These are phyloP conservation scores for Podaxis sp. DNA, from an alignment of 768 basidiomycete genomes.

Conservation along the genomic window DNA sequence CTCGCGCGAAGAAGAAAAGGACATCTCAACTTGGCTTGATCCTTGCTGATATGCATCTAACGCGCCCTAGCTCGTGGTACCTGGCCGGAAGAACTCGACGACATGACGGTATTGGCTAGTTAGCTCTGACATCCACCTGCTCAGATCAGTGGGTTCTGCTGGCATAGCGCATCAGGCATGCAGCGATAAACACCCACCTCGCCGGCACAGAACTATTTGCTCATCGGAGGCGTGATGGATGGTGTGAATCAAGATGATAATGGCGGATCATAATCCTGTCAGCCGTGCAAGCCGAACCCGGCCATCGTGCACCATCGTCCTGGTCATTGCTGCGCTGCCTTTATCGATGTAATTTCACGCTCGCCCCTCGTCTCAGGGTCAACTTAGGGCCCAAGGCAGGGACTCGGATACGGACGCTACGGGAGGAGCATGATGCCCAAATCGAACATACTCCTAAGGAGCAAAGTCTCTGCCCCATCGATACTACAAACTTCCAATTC, in stretches of 20 bases:
- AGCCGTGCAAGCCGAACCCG: no score
- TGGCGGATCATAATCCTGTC: not conserved
- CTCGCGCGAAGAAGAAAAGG: not conserved
- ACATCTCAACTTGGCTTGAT: not conserved
- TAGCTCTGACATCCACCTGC: not conserved
- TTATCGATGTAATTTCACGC: no score
- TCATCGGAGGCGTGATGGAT: no score
- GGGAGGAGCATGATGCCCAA: conserved; percentile 23
- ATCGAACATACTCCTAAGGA: conserved; percentile 57
- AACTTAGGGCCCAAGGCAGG: conserved; percentile 34
- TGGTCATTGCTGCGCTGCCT: no score
- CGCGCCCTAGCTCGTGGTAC: not conserved
- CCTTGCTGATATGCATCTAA: not conserved
- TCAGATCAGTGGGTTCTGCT: not conserved
- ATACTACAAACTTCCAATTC: conserved; percentile 52
- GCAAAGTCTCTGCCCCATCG: conserved; percentile 42
- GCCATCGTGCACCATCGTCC: no score
- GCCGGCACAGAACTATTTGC: no score
- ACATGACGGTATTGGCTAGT: not conserved
- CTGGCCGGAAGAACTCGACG: no score
- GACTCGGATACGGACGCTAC: conserved; percentile 35
- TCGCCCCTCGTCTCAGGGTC: conserved; percentile 21
- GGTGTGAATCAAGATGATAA: not conserved
- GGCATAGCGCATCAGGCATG: not conserved
- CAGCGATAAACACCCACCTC: not conserved